Evolutionary conservation across 805 yeast genomes (phyloP).

Genomic region (Priceomyces melissophilus): DNA sequence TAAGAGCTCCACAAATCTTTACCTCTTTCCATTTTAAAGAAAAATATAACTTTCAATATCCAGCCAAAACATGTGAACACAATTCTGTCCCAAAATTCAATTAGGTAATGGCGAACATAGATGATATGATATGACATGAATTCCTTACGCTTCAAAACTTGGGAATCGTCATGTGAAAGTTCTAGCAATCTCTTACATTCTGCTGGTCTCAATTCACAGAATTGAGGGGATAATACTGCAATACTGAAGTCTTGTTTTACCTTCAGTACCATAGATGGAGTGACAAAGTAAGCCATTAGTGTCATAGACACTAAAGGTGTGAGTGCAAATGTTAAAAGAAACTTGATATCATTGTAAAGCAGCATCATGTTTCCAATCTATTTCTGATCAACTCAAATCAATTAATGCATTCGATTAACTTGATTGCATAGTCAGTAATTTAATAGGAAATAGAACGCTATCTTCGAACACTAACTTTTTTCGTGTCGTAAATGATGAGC

Average conservation of each 20-base stretch:
- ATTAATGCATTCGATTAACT: not conserved
- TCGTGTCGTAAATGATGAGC: too few species aligned
- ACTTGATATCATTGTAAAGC: slow-evolving; percentile 2
- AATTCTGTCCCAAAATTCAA: slow-evolving; percentile 8
- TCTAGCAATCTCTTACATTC: slow-evolving; percentile 8
- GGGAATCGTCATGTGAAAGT: slow-evolving; percentile 6
- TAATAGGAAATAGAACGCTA: too few species aligned
- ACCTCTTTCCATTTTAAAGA: not conserved
- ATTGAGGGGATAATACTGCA: slow-evolving; percentile 10
- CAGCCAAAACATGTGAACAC: not conserved
- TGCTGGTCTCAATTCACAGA: slow-evolving; percentile 12
- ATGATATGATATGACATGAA: slow-evolving; percentile 15
- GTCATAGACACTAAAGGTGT: slow-evolving; percentile 3
- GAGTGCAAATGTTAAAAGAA: not conserved
- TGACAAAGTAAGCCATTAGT: slow-evolving; percentile 7
- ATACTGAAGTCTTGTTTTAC: slow-evolving; percentile 12
- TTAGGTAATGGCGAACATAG: slow-evolving; percentile 13
- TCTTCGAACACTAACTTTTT: too few species aligned
- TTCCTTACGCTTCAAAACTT: slow-evolving; percentile 6
- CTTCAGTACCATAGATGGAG: slow-evolving; percentile 12
- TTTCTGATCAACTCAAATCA: not conserved
- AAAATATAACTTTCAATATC: not conserved
- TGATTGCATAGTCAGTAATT: not conserved
- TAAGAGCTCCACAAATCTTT: slow-evolving; percentile 8
- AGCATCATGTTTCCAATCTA: not conserved